Evolutionary conservation across 192 early-diverging fungal species (phyloP).

Genomic region (Coemansia sp.): DNA sequence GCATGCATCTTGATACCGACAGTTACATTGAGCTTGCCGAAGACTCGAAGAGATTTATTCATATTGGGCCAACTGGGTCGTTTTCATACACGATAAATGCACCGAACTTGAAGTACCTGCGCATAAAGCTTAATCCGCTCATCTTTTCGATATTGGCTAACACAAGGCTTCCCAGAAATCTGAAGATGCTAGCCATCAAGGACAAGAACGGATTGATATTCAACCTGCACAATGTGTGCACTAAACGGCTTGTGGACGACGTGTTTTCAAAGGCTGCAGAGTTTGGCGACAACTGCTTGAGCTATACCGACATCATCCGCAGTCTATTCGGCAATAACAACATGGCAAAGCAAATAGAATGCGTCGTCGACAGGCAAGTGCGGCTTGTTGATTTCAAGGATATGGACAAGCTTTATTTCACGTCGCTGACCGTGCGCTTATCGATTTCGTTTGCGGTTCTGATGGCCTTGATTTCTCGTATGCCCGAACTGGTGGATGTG

Average conservation of each 20-base stretch:
- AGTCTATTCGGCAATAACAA: neutral
- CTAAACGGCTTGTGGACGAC: neutral
- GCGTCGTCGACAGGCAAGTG: neutral
- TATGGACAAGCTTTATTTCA: neutral
- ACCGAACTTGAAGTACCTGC: neutral
- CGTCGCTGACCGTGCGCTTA: neutral
- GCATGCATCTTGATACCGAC: neutral
- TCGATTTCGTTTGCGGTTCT: neutral
- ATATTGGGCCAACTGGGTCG: neutral
- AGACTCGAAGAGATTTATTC: neutral
- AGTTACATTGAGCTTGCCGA: neutral
- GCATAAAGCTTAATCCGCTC: neutral
- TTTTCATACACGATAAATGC: constrained; percentile 1
- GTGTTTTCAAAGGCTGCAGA: neutral
- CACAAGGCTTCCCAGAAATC: neutral
- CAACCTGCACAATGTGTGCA: neutral
- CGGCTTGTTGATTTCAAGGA: neutral
- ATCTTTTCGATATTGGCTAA: neutral
- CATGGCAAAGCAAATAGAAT: neutral
- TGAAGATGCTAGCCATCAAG: neutral
- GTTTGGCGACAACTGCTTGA: neutral
- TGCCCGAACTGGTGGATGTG: neutral
- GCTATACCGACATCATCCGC: neutral
- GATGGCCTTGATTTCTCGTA: neutral
- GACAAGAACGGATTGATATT: neutral